Percentiles rank a stretch among this genome's conserved stretches.
Conservation (phyloP, 2,329 filamentous ascomycete species). For the Xylaria sp. region DNA sequence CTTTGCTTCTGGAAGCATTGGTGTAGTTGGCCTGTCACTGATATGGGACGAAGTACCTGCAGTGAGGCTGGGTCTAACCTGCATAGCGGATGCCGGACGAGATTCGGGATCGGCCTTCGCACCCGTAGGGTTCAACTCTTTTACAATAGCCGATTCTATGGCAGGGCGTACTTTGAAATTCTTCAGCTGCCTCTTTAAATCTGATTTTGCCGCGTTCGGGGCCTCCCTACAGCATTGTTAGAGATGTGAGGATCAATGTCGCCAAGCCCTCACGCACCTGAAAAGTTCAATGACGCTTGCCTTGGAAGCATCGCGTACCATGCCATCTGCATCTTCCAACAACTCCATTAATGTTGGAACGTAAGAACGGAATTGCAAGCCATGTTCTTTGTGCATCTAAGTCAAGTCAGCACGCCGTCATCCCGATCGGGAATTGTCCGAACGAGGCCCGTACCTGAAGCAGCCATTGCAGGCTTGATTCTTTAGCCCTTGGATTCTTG, state of each 20-base stretch:
- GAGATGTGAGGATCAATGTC: not conserved
- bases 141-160: conserved; percentile 83
- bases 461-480: conserved; percentile 86
- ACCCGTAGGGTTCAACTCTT: conserved; percentile 70
- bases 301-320: conserved; percentile 87
- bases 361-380: conserved; percentile 82
- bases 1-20: conserved; percentile 72
- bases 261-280: conserved; percentile 60
- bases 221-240: conserved; percentile 66
- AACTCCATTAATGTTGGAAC: conserved; percentile 85
- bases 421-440: conserved; percentile 34
- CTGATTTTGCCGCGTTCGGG: conserved; percentile 84
- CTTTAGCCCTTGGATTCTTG: conserved; percentile 85
- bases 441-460: conserved; percentile 66
- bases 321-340: conserved; percentile 88
- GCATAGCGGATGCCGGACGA: conserved; percentile 55
- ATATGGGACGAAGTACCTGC: conserved; percentile 62
- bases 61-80: conserved; percentile 54
- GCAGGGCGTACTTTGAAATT: conserved; percentile 86
- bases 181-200: conserved; percentile 86
- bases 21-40: conserved; percentile 67
- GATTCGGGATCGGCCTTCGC: conserved; percentile 52
- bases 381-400: conserved; percentile 79
- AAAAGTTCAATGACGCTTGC: conserved; percentile 87
- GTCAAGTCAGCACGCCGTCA: conserved; percentile 40